phyloP scores from a whole-genome alignment of 371 early-diverging fungal genomes.

The Mucor indicus region DNA sequence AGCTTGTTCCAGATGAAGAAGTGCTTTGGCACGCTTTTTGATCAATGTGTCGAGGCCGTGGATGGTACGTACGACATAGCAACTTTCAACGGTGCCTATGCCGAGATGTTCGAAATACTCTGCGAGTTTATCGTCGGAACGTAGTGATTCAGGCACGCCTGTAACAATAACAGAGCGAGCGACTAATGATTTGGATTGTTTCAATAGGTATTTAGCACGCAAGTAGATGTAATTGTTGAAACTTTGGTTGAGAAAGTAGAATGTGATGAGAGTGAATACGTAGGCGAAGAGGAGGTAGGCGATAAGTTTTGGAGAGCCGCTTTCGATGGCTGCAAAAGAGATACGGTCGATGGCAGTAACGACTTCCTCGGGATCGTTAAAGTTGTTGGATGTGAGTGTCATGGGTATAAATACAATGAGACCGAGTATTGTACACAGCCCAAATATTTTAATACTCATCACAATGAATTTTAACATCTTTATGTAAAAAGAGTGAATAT shows the following conservation, averaged over 20 bases:
- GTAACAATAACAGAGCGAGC: slow-evolving; percentile 58
- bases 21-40: slow-evolving; percentile 29
- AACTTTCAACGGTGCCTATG: slow-evolving; percentile 50
- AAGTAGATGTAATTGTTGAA: slow-evolving; percentile 46
- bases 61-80: slow-evolving; percentile 55
- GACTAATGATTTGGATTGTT: slow-evolving; percentile 32
- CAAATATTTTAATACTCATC: slow-evolving; percentile 46
- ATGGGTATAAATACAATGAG: slow-evolving; percentile 35
- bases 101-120: slow-evolving; percentile 53
- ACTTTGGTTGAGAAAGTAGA: slow-evolving; percentile 47
- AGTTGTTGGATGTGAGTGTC: slow-evolving; percentile 19
- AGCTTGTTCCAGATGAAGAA: slow-evolving; percentile 36
- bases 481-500: too few relatives aligned
- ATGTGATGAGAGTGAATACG: slow-evolving; percentile 48
- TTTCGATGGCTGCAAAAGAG: slow-evolving; percentile 31
- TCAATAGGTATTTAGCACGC: slow-evolving; percentile 46
- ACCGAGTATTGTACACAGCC: slow-evolving; percentile 37
- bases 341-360: slow-evolving; percentile 19
- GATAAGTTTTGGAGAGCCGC: slow-evolving; percentile 33
- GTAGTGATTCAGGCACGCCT: slow-evolving; percentile 45
- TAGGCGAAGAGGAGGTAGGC: slow-evolving; percentile 58
- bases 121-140: slow-evolving; percentile 42
- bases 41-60: slow-evolving; percentile 26
- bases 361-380: too few relatives aligned
- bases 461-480: slow-evolving; percentile 43